Conservation (phyloP, 1,284 basidiomycete species). For the Ceratobasidium theobromae region DNA sequence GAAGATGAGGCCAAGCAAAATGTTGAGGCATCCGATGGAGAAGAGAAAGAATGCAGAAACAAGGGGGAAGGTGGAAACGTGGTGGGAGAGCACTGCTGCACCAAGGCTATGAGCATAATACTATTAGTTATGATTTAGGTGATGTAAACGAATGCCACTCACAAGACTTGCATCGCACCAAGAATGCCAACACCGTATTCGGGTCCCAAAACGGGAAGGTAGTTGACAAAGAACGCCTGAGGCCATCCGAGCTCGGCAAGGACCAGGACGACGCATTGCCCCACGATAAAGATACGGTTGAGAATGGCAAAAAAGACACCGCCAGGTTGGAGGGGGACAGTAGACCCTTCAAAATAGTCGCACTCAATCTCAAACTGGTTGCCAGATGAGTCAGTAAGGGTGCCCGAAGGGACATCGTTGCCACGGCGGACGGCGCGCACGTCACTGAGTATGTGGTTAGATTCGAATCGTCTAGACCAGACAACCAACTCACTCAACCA, state of each 20-base stretch:
- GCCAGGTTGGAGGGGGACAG: conserved; percentile 72
- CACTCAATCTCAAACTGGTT: conserved; percentile 33
- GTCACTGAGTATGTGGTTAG: conserved; percentile 48
- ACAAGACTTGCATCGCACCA: conserved; percentile 81
- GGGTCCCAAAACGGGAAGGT: conserved; percentile 83
- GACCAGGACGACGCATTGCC: conserved; percentile 71
- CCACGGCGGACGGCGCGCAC: conserved; percentile 67
- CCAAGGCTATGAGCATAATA: conserved; percentile 55
- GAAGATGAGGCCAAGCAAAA: conserved; percentile 74
- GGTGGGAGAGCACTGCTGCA: conserved; percentile 78
- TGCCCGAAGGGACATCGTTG: not conserved
- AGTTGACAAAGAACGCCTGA: conserved; percentile 66
- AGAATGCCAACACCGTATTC: conserved; percentile 79
- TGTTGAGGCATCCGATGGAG: conserved; percentile 79
- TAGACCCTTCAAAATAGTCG: conserved; percentile 36
- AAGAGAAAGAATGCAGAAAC: conserved; percentile 86
- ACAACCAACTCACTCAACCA: conserved; percentile 56
- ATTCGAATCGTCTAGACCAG: not conserved
- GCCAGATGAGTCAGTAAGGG: conserved; percentile 26
- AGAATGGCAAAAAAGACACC: conserved; percentile 86
- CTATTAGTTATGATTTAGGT: conserved; percentile 14
- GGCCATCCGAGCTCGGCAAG: conserved; percentile 80
- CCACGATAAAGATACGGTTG: conserved; percentile 77
- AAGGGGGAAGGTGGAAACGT: conserved; percentile 74
- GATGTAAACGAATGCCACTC: conserved; percentile 39